Conservation (phyloP, 345 rosid species). For the Capsella bursapastoris region DNA sequence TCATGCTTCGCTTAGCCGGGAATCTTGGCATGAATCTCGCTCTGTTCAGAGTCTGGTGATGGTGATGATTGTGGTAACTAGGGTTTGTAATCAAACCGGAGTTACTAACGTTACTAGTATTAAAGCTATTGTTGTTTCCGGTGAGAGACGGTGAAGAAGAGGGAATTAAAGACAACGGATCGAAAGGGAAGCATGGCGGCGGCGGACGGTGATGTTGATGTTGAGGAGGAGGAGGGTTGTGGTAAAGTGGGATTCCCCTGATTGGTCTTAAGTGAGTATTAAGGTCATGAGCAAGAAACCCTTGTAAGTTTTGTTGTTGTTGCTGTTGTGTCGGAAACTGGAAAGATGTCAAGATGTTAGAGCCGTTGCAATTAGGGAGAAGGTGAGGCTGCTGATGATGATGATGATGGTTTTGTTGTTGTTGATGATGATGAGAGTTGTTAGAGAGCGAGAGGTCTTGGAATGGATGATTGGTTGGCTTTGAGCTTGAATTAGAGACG, state of each 20-base stretch:
- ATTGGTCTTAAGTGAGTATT: slow-evolving; percentile 82
- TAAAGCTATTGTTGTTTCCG: slow-evolving; percentile 30
- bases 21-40: slow-evolving; percentile 66
- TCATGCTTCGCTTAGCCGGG: slow-evolving; percentile 60
- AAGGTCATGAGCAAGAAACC: slow-evolving; percentile 61
- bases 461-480: slow-evolving; percentile 36
- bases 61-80: slow-evolving; percentile 51
- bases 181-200: slow-evolving; percentile 54
- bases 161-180: slow-evolving; percentile 50
- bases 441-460: slow-evolving; percentile 71
- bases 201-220: slow-evolving; percentile 41
- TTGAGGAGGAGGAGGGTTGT: slow-evolving; percentile 55
- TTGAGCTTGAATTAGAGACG: slow-evolving; percentile 57
- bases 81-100: slow-evolving; percentile 46
- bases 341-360: slow-evolving; percentile 48
- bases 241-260: slow-evolving; percentile 98
- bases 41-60: slow-evolving; percentile 50
- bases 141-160: slow-evolving; percentile 46
- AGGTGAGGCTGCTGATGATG: slow-evolving; percentile 37
- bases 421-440: slow-evolving; percentile 42
- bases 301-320: slow-evolving; percentile 41
- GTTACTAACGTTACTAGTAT: slow-evolving; percentile 37
- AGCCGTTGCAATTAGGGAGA: slow-evolving; percentile 42
- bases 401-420: neutral
- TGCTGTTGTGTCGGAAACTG: slow-evolving; percentile 38